Evolutionary conservation across 441 rosid species (phyloP), one percentile per base, ranked within the genome.

Genomic region (Pelargonium cotyledonis): DNA sequence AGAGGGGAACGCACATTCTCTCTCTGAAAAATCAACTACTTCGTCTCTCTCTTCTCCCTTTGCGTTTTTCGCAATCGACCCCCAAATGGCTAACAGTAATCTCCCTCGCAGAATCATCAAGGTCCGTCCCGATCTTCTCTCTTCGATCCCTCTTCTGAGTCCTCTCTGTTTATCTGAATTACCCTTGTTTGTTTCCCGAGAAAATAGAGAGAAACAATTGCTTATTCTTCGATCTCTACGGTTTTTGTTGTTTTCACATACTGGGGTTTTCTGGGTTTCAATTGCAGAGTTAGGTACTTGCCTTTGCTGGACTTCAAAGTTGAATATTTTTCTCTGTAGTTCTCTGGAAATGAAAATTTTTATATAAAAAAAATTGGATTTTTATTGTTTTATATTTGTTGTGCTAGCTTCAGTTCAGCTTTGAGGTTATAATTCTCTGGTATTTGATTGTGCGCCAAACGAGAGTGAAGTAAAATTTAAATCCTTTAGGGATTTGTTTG

Each of bases 61-160:
- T 15, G 58, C 58, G 58, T 15, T 0, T 12, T 51, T 51, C 15
- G 58, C 58, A 51, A 51, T 51, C 58, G 58, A 51, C 58, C 58
- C 19, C 12, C 58, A 3, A 15, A 51, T 51, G 58, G 58, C 58
- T 18, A 51, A 51, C 21, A 51, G 58, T 51, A 51, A 15, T 19
- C 58, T 51, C 58, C 58, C 58, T 14, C 58, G 58, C 58, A 15
- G 58, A 51, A 51, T 51, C 58, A 51, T 51, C 58, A 51, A 51
- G 58, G 58, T 51, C 21, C 6, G 2, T 3, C 58, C 16, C 58
- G 18, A 51, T 51, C 19, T 51, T 51, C 8, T 51, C 58, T 51
- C 16, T 18, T 49, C 57, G 57, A 49, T 49, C 57, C 53, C 15
- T 49, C 5, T 49, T n/a, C n/a, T n/a, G n/a, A n/a, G n/a, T n/a